Base-by-base conservation (phyloP, 805 yeast species). In the Ogataea glucozyma region DNA sequence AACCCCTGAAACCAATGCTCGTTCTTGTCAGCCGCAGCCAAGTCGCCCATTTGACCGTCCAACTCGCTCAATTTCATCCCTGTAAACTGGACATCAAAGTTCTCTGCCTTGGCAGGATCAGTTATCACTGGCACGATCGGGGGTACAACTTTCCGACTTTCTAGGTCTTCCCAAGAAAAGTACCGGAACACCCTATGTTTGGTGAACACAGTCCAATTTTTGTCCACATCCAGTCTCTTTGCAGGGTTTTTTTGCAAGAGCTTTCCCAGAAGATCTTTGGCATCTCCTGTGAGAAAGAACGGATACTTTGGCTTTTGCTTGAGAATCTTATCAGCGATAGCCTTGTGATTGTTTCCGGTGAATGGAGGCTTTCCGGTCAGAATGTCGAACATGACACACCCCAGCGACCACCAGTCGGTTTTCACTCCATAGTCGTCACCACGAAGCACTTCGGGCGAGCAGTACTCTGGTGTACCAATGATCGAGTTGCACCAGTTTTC, bases 331-430 rank as follows among this genome's bases (percentile, higher is more conserved):
- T 83, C 83, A 52, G 81, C 70, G 19, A 88, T 86, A 17, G 74
- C 73, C 56, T 83, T 81, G 57, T 84, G 85, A 51, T 82, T 85
- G 43, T 75, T 81, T 3, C 96, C 96, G 0, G 89, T 83, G 61
- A 86, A 87, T 2, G 96, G 96, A 0, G 96, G 95, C 41, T 78
- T 71, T 0, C 96, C 96, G 0, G 89, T 81, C 39, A 88, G 68
- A 75, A 88, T 74, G 61, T 88, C 95, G 55, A 69, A 85, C 43
- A 81, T 69, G 7, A 88, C 81, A 44, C 93, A 85, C 0, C 96
- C 96, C 19, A 88, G 65, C 0, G 95, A 86, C 88, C 95, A 88
- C 85, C 95, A 86, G 60, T 88, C 96, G 17, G 88, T 93, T 13
- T 78, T 71, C 44, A 73, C 78, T 46, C 85, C 88, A 59, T 88